Base-by-base conservation (phyloP, 2,329 filamentous ascomycete genomes). In the Biscogniauxia mediterranea region DNA sequence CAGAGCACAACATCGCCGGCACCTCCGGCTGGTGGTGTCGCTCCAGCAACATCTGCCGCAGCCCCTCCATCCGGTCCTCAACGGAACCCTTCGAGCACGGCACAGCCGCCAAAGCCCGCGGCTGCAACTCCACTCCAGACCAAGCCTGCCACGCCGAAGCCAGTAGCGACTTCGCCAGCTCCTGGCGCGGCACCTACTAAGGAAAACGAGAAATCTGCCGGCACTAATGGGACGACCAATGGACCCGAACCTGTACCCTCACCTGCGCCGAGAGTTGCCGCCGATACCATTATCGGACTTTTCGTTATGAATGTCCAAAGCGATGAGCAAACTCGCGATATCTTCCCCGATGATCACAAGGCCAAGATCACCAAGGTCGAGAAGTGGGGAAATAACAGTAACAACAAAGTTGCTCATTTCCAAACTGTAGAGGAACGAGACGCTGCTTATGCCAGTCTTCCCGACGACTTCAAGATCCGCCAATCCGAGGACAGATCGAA, bases 281-380 rank as follows among this genome's bases (percentile, higher is more conserved):
- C 83, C 19, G 84, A 92, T 71, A 86, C 85, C 68, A 92, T 89
- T 68, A 89, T 92, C 70, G 94, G 91, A 55, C 85, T 99, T 20
- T 99, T 97, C 76, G 88, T 99, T 63, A 91, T 91, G 79, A 93
- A 93, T 71, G 88, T 93, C 21, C 91, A 88, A 70, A 90, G 85
- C 58, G 91, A 94, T 66, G 91, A 97, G 32, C 91, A 93, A 63
- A 89, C 92, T 46, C 89, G 89, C 60, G 88, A 91, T 38, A 82
- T 97, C 23, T 94, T 99, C 73, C 82, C 86, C 1, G 88, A 95
- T 13, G 91, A 96, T 70, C 92, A 97, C 73, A 89, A 87, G 73
- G 74, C 85, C 32, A 97, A 96, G 79, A 92, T 97, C 66, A 77
- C 86, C 58, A 89, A 88, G 77, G 83, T 94, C 56, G 89, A 92